phyloP scores from a whole-genome alignment of 2,329 filamentous ascomycete genomes.

The Colletotrichum sp. region DNA sequence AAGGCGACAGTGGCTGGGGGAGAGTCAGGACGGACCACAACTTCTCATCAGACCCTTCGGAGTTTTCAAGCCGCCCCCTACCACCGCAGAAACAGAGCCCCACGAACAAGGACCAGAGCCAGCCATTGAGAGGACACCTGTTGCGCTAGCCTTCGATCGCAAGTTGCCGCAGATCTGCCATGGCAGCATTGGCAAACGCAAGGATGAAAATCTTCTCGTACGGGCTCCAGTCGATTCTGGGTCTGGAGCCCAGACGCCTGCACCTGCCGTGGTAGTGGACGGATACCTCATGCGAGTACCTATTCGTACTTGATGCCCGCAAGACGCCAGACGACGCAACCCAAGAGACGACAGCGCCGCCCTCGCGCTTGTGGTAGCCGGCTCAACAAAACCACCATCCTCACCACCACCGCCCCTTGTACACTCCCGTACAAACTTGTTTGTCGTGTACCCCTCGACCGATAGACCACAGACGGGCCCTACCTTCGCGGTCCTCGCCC shows the following conservation, averaged over 20 bases:
- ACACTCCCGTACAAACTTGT: neutral
- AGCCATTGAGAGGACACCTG: constrained; percentile 3
- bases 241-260: constrained; percentile 1
- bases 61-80: constrained; percentile 20
- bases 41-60: constrained; percentile 20
- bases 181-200: constrained; percentile 15
- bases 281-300: neutral
- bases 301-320: neutral
- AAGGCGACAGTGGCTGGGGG: constrained; percentile 15
- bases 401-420: neutral
- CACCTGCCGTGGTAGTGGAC: neutral
- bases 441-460: neutral
- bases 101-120: constrained; percentile 1
- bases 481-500: neutral
- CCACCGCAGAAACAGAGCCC: constrained; percentile 14
- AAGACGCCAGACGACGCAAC: neutral
- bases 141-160: constrained; percentile 17
- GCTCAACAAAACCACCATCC: constrained; percentile 8
- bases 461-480: neutral
- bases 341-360: neutral
- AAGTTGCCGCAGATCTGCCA: constrained; percentile 20
- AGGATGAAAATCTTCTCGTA: constrained; percentile 22
- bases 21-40: constrained; percentile 6
- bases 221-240: constrained; percentile 9
- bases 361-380: constrained; percentile 1